Conservation (phyloP, 2,329 filamentous ascomycete genomes). For the Myrmaecium sp. region DNA sequence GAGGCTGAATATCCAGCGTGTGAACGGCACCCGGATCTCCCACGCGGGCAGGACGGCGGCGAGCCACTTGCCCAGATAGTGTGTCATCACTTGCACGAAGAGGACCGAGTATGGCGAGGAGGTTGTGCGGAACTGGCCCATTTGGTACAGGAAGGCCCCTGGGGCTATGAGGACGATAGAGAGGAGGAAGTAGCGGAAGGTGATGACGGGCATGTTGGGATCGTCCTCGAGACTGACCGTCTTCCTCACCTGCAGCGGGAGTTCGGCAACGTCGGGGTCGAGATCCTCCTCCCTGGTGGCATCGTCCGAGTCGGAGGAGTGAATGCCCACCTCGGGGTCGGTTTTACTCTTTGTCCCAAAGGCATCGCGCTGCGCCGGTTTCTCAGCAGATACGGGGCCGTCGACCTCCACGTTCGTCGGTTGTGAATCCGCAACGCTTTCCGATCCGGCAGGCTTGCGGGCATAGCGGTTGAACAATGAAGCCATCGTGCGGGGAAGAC, state of each 20-base stretch:
- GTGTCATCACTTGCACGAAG: constrained; percentile 42
- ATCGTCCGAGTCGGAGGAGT: too few species aligned
- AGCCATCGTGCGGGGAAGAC: too few species aligned
- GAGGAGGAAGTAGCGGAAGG: constrained; percentile 42
- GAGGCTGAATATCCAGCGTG: constrained; percentile 31
- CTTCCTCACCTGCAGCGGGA: constrained; percentile 38
- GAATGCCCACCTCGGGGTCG: too few species aligned
- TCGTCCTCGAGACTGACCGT: constrained; percentile 42
- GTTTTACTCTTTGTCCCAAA: too few species aligned
- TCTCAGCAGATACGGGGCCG: too few species aligned
- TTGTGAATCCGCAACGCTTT: too few species aligned
- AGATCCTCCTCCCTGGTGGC: too few species aligned
- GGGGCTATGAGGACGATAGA: constrained; percentile 38
- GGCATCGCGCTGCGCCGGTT: too few species aligned
- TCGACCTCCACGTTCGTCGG: too few species aligned
- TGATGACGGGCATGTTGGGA: constrained; percentile 36
- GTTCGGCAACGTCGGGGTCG: constrained; percentile 29
- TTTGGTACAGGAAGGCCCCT: constrained; percentile 39
- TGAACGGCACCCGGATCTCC: constrained; percentile 31
- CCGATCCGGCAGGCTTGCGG: too few species aligned
- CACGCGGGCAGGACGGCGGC: constrained; percentile 33
- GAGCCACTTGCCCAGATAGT: constrained; percentile 37
- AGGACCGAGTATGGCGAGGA: constrained; percentile 42
- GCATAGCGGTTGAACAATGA: too few species aligned
- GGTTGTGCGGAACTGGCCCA: constrained; percentile 40